phyloP scores from a whole-genome alignment of 495 filamentous ascomycete genomes.

The Penicillium atrosanguineum region DNA sequence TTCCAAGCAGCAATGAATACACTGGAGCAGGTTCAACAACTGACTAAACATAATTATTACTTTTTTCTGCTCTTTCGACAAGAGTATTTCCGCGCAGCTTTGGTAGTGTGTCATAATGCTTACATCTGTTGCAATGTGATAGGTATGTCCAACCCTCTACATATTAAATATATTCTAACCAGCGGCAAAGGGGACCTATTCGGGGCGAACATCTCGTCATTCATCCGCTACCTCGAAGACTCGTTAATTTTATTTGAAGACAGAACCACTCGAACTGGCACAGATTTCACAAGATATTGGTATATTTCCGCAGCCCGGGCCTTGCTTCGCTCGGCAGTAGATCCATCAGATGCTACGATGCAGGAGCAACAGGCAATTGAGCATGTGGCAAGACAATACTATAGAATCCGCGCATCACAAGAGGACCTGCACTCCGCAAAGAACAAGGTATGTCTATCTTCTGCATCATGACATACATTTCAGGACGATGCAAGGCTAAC shows the following conservation, averaged over 20 bases:
- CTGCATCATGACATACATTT: background rate
- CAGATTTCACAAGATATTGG: constrained; percentile 31
- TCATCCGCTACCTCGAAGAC: constrained; percentile 23
- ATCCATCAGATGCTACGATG: background rate
- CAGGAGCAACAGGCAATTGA: constrained; percentile 21
- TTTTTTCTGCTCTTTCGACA: constrained; percentile 16
- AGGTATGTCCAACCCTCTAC: too few relatives aligned
- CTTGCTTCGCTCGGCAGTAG: constrained; percentile 10
- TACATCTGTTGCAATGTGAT: constrained; percentile 7
- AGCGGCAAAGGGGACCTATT: constrained; percentile 14
- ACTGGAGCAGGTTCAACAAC: constrained; percentile 16
- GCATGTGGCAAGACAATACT: constrained; percentile 21
- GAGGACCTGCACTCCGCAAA: constrained; percentile 17
- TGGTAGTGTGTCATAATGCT: constrained; percentile 20
- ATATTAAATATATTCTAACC: background rate
- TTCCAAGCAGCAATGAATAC: constrained; percentile 19
- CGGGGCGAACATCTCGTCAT: constrained; percentile 4
- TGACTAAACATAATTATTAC: constrained; percentile 6
- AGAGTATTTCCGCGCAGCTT: constrained; percentile 23
- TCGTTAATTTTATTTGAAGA: constrained; percentile 26
- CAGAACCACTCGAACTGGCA: constrained; percentile 25
- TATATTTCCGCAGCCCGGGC: constrained; percentile 28
- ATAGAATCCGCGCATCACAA: constrained; percentile 18
- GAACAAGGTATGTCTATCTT: constrained; percentile 2
- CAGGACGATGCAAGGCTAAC: background rate